Base-by-base conservation (phyloP, 2,329 filamentous ascomycete genomes). In the Trichophaea hybrida region DNA sequence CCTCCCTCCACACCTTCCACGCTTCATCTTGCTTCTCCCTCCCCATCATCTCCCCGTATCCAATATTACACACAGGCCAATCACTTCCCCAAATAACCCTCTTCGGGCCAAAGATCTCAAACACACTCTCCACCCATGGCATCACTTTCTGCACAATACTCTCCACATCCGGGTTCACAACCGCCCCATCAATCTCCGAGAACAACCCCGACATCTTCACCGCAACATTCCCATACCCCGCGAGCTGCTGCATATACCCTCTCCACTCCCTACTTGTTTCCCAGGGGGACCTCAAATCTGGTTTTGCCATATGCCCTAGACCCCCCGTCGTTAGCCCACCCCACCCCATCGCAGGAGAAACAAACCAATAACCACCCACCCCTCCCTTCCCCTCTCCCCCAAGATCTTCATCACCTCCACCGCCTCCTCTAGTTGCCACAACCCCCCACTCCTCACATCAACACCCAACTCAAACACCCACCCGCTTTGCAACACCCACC, bases 141-240 rank as follows among this genome's bases (percentile, higher is more conserved):
- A 78, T 76, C 17, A 86, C 76, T 44, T 77, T 77, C 62, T 78
- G 74, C 65, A 87, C 82, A 59, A 88, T 81, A 59, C 88, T 76
- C 59, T 78, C 74, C 37, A 77, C 70, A 37, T 66, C 53, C 5
- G 24, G 10, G 1, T 35, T 17, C 13, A 12, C 24, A 13, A 15
- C 5, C 31, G 67, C 75, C 2, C 82, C 69, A 0, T 75, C 78
- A 73, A 96, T 82, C 73, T 95, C 88, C 15, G 85, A 82, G 72
- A 96, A 90, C 51, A 78, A 80, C 6, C 91, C 91, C 0, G 86
- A 91, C n/a, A 96, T 79, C 75, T 96, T 95, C 79, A 96, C 86
- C 74, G 85, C 94, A n/a, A 84, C 82, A 55, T 76, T 78, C 53
- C 76, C 74, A 70, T 80, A 80, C 60, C 78, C 78, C 15, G 53